Conservation (phyloP, 2,329 filamentous ascomycete genomes). For the Dryadomyces sulphureus region DNA sequence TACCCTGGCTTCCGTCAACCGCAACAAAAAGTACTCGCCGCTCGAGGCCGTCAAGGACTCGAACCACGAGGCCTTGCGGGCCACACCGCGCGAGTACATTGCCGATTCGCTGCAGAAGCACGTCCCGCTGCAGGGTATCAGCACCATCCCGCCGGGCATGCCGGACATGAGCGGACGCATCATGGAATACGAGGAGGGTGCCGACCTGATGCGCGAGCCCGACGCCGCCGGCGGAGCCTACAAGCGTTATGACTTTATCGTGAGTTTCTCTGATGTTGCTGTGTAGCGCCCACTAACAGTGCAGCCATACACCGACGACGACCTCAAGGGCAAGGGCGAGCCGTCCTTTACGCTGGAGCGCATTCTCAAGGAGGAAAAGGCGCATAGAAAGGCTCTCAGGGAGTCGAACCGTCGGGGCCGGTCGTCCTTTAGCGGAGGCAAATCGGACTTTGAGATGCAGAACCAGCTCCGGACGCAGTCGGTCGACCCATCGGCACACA, state of each 20-base stretch:
- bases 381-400: background rate
- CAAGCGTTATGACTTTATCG: slow-evolving; percentile 57
- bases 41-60: slow-evolving; percentile 60
- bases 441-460: background rate
- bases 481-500: too few relatives aligned
- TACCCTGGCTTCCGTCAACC: slow-evolving; percentile 60
- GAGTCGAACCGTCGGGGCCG: slow-evolving; percentile 14
- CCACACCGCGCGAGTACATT: slow-evolving; percentile 68
- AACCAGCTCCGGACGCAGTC: background rate
- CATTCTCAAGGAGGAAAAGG: slow-evolving; percentile 43
- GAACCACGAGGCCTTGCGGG: slow-evolving; percentile 63
- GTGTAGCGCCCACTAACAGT: slow-evolving; percentile 1
- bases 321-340: slow-evolving; percentile 73
- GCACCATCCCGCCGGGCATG: slow-evolving; percentile 59
- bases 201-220: slow-evolving; percentile 65
- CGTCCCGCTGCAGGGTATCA: slow-evolving; percentile 68
- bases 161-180: slow-evolving; percentile 51
- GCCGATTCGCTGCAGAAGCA: slow-evolving; percentile 58
- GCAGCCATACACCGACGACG: slow-evolving; percentile 56
- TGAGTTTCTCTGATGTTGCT: too few relatives aligned
- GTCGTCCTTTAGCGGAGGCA: background rate
- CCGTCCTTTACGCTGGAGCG: slow-evolving; percentile 59
- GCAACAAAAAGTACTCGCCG: slow-evolving; percentile 46
- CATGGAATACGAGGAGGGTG: slow-evolving; percentile 74
- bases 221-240: slow-evolving; percentile 60